These are phyloP conservation scores for Sclerotinia minor DNA, from an alignment of 2,329 filamentous ascomycete species.

Conservation along the genomic window DNA sequence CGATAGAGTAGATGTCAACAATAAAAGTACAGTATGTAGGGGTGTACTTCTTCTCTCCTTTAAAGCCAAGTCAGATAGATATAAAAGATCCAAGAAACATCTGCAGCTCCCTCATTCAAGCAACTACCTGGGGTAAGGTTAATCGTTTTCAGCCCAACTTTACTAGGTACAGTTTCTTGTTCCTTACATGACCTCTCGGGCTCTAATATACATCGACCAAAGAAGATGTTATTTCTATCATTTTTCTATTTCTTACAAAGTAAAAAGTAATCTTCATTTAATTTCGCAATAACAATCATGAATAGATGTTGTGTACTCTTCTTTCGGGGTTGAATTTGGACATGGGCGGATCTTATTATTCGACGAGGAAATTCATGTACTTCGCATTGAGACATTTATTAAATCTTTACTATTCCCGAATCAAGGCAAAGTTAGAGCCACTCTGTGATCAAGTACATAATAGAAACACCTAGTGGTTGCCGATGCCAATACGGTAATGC, in stretches of 20 bases:
- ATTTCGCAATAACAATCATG: not conserved
- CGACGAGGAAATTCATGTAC: not conserved
- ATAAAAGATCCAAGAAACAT: not conserved
- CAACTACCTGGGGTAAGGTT: not conserved
- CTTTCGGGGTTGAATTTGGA: not conserved
- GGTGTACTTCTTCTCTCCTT: not conserved
- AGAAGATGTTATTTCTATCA: not conserved
- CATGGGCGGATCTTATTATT: not conserved
- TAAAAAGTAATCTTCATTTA: not conserved
- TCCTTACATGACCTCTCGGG: not conserved
- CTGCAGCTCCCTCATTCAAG: not conserved
- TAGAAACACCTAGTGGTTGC: not conserved
- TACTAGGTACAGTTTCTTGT: not conserved
- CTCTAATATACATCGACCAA: too few species aligned
- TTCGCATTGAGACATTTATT: conserved; percentile 1
- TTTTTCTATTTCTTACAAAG: not conserved
- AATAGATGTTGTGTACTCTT: not conserved
- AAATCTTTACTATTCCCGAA: not conserved
- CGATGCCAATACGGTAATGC: not conserved
- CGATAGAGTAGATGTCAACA: not conserved
- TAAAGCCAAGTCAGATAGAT: not conserved
- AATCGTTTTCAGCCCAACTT: conserved; percentile 6
- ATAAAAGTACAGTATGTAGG: not conserved
- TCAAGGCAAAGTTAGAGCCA: not conserved
- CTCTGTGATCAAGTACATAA: not conserved